phyloP scores from a whole-genome alignment of 495 filamentous ascomycete genomes.

The Saxispiralis lemnorum region DNA sequence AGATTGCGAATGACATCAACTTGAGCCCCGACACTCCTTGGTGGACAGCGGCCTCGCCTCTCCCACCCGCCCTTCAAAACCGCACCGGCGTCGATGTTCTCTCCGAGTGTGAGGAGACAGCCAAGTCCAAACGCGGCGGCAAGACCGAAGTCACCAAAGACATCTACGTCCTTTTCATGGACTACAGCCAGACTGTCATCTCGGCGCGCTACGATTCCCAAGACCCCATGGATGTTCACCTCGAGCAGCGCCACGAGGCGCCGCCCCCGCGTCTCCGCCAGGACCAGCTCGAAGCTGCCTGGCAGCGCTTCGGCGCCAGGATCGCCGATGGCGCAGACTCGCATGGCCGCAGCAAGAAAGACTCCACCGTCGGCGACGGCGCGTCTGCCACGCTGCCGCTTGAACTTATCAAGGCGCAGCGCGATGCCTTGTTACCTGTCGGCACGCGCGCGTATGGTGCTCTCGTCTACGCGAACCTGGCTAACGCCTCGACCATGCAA shows the following conservation, averaged over 20 bases:
- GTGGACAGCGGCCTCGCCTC: slow-evolving; percentile 61
- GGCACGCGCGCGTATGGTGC: slow-evolving; percentile 80
- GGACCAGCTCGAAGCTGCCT: slow-evolving; percentile 77
- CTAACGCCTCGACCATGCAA: slow-evolving; percentile 75
- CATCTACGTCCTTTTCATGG: slow-evolving; percentile 71
- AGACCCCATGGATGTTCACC: slow-evolving; percentile 47
- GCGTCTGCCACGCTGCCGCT: slow-evolving; percentile 55
- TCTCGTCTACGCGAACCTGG: slow-evolving; percentile 80
- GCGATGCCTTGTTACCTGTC: slow-evolving; percentile 59
- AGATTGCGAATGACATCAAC: slow-evolving; percentile 74
- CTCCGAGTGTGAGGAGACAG: slow-evolving; percentile 65
- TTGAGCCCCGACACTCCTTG: slow-evolving; percentile 52
- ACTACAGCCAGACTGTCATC: slow-evolving; percentile 90
- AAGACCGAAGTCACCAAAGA: slow-evolving; percentile 56
- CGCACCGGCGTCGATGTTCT: slow-evolving; percentile 55
- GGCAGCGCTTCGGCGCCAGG: slow-evolving; percentile 54
- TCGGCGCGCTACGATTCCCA: slow-evolving; percentile 61
- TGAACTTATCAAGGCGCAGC: slow-evolving; percentile 57
- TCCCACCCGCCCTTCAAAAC: slow-evolving; percentile 64
- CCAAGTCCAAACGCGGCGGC: slow-evolving; percentile 46
- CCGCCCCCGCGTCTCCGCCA: slow-evolving; percentile 75
- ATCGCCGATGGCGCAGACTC: slow-evolving; percentile 49
- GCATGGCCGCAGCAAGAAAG: slow-evolving; percentile 35
- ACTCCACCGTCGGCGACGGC: slow-evolving; percentile 68
- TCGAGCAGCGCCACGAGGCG: slow-evolving; percentile 76